A percentile compares a stretch with the other conserved stretches of the same genome.
These are phyloP conservation scores for Codiaeum variegatum DNA, from an alignment of 441 rosid species.

Conservation along the genomic window DNA sequence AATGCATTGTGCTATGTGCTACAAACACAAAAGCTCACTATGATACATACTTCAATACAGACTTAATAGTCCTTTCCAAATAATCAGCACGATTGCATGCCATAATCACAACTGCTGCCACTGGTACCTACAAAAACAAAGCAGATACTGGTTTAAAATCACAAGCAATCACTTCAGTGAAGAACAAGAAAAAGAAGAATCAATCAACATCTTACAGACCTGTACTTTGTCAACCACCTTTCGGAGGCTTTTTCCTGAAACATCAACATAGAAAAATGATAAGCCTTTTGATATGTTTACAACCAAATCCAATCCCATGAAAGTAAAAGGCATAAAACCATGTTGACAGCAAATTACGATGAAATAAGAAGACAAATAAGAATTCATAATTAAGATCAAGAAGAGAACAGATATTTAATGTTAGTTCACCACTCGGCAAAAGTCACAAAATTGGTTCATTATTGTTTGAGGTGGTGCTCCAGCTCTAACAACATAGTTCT, in stretches of 20 bases:
- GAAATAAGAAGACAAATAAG: background rate
- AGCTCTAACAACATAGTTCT: background rate
- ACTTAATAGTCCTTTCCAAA: constrained; percentile 75
- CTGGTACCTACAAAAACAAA: constrained; percentile 46
- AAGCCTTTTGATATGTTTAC: constrained; percentile 15
- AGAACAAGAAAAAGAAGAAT: constrained; percentile 7
- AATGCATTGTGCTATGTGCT: constrained; percentile 11
- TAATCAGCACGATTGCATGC: constrained; percentile 99
- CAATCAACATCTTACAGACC: constrained; percentile 25
- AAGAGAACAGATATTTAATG: background rate
- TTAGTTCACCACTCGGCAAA: background rate
- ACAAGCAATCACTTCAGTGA: constrained; percentile 11
- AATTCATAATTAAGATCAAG: background rate
- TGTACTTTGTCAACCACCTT: constrained; percentile 51
- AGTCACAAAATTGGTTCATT: background rate
- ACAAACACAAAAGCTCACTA: constrained; percentile 11
- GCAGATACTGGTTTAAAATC: constrained; percentile 21
- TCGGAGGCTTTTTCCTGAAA: constrained; percentile 68
- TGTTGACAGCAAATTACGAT: background rate
- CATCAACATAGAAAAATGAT: constrained; percentile 22
- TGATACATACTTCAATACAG: constrained; percentile 64
- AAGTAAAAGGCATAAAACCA: background rate
- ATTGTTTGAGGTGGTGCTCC: background rate
- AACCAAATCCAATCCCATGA: background rate
- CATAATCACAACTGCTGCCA: constrained; percentile 95